Evolutionary conservation across 2,329 filamentous ascomycete genomes (phyloP), one percentile per base, ranked within the genome.

Genomic region (Aspergillus alliaceus): DNA sequence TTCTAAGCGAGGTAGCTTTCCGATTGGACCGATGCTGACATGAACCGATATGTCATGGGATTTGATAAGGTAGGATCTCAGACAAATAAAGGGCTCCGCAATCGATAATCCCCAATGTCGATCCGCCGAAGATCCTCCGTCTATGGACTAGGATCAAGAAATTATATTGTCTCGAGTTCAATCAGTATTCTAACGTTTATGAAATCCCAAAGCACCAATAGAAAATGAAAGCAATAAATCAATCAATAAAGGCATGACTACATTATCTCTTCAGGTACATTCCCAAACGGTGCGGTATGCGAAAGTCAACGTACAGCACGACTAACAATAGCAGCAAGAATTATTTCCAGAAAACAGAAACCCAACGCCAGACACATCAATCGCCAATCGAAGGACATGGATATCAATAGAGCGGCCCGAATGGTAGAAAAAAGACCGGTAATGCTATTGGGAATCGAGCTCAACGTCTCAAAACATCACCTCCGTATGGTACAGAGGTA

Each of bases 371-470:
- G 64, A 58, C 51, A 57, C 58, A 61, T 62, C 66, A 66, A 62
- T 71, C 66, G 68, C 69, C 69, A 56, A 62, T 58, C 58, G 49
- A 59, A 57, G 57, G 59, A 70, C 63, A 67, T 67, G 71, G 70
- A 72, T 73, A 73, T 73, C 69, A 72, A 69, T 61, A 62, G 59
- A 58, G 44, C 46, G 27, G 50, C 50, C 44, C 59, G 11, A 51
- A 37, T 44, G 51, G 39, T 39, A 53, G 27, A 60, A 54, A 40
- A 53, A 57, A 55, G 48, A 37, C 35, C 57, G 56, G 56, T 47
- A 58, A 54, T 59, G 61, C 61, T 62, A 58, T 54, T 56, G 57
- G 55, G 57, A 63, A 63, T 64, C 60, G 57, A 55, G 60, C 53
- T 59, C 54, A 60, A 60, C 40, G 51, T 59, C 56, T 52, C 52